A percentile compares a stretch with the other conserved stretches of the same genome.
phyloP scores from a whole-genome alignment of 1,284 basidiomycete species.

The Psilocybe mexicana region DNA sequence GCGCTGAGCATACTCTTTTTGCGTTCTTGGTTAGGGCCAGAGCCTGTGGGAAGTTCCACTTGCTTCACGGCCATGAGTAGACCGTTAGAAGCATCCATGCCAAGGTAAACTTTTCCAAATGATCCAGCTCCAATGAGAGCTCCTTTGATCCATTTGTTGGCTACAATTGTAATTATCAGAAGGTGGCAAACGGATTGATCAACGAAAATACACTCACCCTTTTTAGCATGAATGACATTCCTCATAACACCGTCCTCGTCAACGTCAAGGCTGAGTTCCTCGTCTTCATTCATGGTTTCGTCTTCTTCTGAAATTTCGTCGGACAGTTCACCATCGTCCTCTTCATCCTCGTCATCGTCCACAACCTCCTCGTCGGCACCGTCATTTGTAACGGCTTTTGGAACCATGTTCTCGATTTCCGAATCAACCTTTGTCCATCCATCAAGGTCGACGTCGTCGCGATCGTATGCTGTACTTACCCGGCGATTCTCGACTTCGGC shows the following conservation, averaged over 20 bases:
- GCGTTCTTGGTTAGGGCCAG: slow-evolving; percentile 87
- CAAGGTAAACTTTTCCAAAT: slow-evolving; percentile 94
- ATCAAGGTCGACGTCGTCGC: slow-evolving; percentile 50
- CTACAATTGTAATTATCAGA: slow-evolving; percentile 36
- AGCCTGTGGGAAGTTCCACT: slow-evolving; percentile 90
- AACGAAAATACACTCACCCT: slow-evolving; percentile 43
- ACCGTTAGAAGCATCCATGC: slow-evolving; percentile 94
- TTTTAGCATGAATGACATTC: slow-evolving; percentile 60
- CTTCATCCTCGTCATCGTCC: slow-evolving; percentile 45
- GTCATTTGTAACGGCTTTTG: slow-evolving; percentile 51
- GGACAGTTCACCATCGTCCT: slow-evolving; percentile 39
- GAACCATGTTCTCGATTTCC: slow-evolving; percentile 36
- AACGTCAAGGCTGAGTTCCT: slow-evolving; percentile 42
- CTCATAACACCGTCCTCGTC: slow-evolving; percentile 38
- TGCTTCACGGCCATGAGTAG: slow-evolving; percentile 99
- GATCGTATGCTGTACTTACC: slow-evolving; percentile 49
- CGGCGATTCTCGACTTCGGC: slow-evolving; percentile 90
- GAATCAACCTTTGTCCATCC: slow-evolving; percentile 69
- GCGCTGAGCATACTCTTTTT: slow-evolving; percentile 96
- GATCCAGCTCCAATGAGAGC: slow-evolving; percentile 97
- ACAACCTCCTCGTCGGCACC: slow-evolving; percentile 45
- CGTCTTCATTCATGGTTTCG: slow-evolving; percentile 40
- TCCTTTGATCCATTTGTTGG: slow-evolving; percentile 98
- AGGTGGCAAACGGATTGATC: neutral
- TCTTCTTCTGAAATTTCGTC: slow-evolving; percentile 40